These are phyloP conservation scores for Fusarium albosuccineum DNA, from an alignment of 2,329 filamentous ascomycete species.

Conservation along the genomic window DNA sequence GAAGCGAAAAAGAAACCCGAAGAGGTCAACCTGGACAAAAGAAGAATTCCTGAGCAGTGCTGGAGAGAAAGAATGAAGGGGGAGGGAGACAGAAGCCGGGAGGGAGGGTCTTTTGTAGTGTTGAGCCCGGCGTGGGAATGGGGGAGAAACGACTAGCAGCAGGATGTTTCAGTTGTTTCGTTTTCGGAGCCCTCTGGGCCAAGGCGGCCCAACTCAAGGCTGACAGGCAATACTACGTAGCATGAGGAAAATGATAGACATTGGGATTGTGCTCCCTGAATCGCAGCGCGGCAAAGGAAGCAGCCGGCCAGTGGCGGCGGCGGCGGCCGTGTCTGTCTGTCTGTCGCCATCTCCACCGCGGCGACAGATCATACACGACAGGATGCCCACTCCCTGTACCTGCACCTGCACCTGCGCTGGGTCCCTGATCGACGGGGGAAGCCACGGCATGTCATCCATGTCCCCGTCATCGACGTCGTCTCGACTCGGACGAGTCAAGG, in stretches of 20 bases:
- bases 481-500: conserved; percentile 25
- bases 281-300: conserved; percentile 36
- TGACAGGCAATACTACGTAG: conserved; percentile 5
- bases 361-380: conserved; percentile 29
- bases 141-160: no score
- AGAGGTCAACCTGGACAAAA: conserved; percentile 29
- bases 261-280: conserved; percentile 25
- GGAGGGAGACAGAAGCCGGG: neutral
- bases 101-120: conserved; percentile 42
- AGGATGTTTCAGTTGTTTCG: conserved; percentile 40
- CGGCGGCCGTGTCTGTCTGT: conserved; percentile 7
- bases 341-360: conserved; percentile 20
- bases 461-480: conserved; percentile 2
- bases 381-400: neutral
- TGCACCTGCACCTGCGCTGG: conserved; percentile 23
- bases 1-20: conserved; percentile 26
- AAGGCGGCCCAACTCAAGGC: neutral
- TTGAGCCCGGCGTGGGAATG: conserved; percentile 8
- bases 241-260: neutral
- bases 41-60: conserved; percentile 44
- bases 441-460: conserved; percentile 3
- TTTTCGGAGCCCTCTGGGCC: conserved; percentile 33
- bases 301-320: conserved; percentile 31
- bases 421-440: conserved; percentile 9
- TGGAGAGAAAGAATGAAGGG: conserved; percentile 24